Conservation (phyloP, 805 yeast species). For the Komagataella kurtzmanii region DNA sequence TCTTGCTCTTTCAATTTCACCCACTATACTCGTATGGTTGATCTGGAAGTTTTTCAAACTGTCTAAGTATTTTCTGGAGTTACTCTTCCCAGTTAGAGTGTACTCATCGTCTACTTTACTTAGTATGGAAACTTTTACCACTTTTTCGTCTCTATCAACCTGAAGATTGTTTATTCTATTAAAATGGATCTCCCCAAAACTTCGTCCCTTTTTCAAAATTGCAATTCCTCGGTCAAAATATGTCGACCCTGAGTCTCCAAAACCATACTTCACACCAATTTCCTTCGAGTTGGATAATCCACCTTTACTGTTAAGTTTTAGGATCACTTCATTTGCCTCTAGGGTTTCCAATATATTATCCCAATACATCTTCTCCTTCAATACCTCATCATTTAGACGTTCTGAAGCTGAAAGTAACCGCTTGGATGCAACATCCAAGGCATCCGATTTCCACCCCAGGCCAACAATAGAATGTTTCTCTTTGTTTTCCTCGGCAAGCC, state of each 20-base stretch:
- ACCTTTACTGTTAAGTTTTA: conserved; percentile 48
- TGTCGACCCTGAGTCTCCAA: conserved; percentile 79
- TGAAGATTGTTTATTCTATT: conserved; percentile 17
- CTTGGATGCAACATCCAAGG: conserved; percentile 41
- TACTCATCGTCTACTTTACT: conserved; percentile 40
- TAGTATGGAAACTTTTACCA: conserved; percentile 41
- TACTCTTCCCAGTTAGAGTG: conserved; percentile 39
- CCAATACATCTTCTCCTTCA: conserved; percentile 62
- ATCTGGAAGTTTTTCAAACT: background rate
- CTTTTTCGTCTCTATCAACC: conserved; percentile 25
- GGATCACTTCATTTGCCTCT: conserved; percentile 43
- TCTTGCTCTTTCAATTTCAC: conserved; percentile 55
- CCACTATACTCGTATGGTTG: conserved; percentile 25
- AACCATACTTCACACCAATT: conserved; percentile 82
- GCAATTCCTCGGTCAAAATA: conserved; percentile 70
- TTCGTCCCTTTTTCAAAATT: conserved; percentile 35
- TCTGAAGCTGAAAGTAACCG: conserved; percentile 37
- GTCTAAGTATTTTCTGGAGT: conserved; percentile 5
- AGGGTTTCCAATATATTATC: conserved; percentile 29
- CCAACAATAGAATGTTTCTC: conserved; percentile 23
- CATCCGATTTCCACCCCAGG: conserved; percentile 77
- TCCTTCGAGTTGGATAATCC: conserved; percentile 35
- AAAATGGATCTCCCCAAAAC: conserved; percentile 29
- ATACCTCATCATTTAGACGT: conserved; percentile 38
- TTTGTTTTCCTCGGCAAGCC: conserved; percentile 11